A percentile compares a stretch with the other conserved stretches of the same genome.
Evolutionary conservation across 768 basidiomycete species (phyloP).

Genomic region (Phaffia australis): DNA sequence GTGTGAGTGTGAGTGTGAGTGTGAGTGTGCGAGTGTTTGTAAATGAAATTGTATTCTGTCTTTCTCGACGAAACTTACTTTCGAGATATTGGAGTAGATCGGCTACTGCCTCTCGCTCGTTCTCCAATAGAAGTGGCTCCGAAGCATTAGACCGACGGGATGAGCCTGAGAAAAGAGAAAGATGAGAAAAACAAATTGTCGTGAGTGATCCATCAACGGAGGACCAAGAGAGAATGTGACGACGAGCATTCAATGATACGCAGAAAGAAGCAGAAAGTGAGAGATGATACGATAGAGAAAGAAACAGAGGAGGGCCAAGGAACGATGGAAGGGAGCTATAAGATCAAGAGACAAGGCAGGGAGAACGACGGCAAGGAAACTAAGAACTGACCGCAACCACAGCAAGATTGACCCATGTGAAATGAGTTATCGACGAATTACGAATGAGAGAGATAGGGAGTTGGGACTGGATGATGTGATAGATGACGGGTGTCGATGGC

Average conservation of each 20-base stretch:
- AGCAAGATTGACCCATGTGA: conserved; percentile 22
- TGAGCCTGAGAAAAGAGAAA: conserved; percentile 1
- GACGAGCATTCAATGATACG: too few species aligned
- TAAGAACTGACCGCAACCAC: conserved; percentile 20
- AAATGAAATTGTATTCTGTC: not conserved
- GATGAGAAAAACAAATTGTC: not conserved
- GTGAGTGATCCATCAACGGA: too few species aligned
- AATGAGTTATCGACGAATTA: too few species aligned
- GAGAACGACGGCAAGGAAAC: not conserved
- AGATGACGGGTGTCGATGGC: not conserved
- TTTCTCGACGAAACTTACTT: conserved; percentile 49
- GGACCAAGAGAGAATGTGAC: not conserved
- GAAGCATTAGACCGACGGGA: conserved; percentile 18
- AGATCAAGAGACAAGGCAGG: conserved; percentile 6
- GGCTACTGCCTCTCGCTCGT: conserved; percentile 91
- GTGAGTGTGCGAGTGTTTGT: not conserved
- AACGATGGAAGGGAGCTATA: not conserved
- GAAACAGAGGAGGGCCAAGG: conserved; percentile 1
- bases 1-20: too few species aligned
- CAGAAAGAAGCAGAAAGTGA: not conserved
- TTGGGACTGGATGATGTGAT: too few species aligned
- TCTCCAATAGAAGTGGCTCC: conserved; percentile 31
- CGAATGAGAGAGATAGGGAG: too few species aligned
- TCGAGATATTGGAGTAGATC: conserved; percentile 95
- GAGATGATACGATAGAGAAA: conserved; percentile 1